Evolutionary conservation across 148 eudicot genomes (phyloP).

Genomic region (Nepenthes gracilis): DNA sequence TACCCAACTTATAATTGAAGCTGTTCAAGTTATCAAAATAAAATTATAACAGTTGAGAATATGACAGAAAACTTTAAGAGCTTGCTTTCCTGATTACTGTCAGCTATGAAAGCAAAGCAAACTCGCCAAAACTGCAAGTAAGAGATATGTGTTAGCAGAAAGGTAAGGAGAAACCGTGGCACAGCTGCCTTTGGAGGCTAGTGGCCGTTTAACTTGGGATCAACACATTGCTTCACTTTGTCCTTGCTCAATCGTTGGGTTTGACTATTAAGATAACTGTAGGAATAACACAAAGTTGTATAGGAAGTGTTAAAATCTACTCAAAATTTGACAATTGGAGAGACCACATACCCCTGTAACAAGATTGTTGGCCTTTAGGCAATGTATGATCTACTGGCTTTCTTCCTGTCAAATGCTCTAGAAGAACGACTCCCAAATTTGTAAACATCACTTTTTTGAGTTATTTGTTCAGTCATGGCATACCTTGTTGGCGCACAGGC

Average conservation of each 20-base stretch:
- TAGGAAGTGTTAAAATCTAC: not conserved
- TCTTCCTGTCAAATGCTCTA: constrained; percentile 90
- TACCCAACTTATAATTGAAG: too few relatives aligned
- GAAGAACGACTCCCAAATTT: constrained; percentile 91
- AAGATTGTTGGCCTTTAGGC: constrained; percentile 97
- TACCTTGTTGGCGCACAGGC: too few relatives aligned
- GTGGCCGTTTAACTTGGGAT: constrained; percentile 70
- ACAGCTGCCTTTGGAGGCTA: constrained; percentile 74
- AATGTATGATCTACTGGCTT: constrained; percentile 95
- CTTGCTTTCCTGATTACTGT: not conserved
- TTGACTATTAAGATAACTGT: constrained; percentile 39
- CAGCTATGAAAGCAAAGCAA: not conserved
- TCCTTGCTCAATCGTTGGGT: constrained; percentile 90
- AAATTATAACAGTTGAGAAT: too few relatives aligned
- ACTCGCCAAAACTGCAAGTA: not conserved
- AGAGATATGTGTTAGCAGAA: not conserved
- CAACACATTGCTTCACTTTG: constrained; percentile 93
- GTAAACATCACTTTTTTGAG: constrained; percentile 92
- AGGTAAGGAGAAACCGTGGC: constrained; percentile 48
- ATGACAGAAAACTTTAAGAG: too few relatives aligned
- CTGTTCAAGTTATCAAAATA: too few relatives aligned
- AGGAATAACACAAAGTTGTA: not conserved
- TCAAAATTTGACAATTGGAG: not conserved
- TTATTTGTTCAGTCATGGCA: constrained; percentile 97
- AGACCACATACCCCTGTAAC: constrained; percentile 55